Evolutionary conservation across 2,329 filamentous ascomycete species (phyloP).

Genomic region (Coniella lustricola): DNA sequence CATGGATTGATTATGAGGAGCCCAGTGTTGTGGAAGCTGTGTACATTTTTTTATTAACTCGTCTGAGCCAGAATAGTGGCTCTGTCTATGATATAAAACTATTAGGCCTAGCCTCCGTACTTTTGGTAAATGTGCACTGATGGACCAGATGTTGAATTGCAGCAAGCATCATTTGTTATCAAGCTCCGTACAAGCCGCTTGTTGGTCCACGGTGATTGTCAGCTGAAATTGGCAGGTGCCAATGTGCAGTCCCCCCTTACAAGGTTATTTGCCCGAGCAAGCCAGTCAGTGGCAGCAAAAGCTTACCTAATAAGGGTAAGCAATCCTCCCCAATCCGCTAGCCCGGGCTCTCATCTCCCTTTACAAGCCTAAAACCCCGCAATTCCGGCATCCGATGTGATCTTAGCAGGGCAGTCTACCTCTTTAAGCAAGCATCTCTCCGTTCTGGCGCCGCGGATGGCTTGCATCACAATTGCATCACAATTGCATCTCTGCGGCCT

Average conservation of each 20-base stretch:
- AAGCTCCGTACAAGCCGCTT: too few relatives aligned
- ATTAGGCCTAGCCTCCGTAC: neutral
- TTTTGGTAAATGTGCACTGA: too few relatives aligned
- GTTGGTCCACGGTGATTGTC: too few relatives aligned
- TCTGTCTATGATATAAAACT: too few relatives aligned
- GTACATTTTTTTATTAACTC: neutral
- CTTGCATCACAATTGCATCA: constrained; percentile 16
- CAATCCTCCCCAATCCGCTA: neutral
- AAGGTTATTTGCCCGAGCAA: constrained; percentile 1
- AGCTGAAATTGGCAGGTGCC: too few relatives aligned
- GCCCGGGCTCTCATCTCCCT: neutral
- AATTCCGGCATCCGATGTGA: neutral
- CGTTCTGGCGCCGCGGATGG: constrained; percentile 3
- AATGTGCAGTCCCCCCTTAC: too few relatives aligned
- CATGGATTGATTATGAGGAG: neutral
- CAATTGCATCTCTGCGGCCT: constrained; percentile 11
- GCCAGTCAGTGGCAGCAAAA: neutral
- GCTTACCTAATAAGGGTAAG: neutral
- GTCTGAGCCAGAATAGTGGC: too few relatives aligned
- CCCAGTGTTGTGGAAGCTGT: constrained; percentile 9
- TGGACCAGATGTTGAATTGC: too few relatives aligned
- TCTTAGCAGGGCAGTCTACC: constrained; percentile 8
- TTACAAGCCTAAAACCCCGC: constrained; percentile 10
- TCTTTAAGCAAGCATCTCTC: constrained; percentile 12
- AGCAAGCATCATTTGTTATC: too few relatives aligned